Conservation (phyloP, 257 asterid genomes). For the Plantago elongata region DNA sequence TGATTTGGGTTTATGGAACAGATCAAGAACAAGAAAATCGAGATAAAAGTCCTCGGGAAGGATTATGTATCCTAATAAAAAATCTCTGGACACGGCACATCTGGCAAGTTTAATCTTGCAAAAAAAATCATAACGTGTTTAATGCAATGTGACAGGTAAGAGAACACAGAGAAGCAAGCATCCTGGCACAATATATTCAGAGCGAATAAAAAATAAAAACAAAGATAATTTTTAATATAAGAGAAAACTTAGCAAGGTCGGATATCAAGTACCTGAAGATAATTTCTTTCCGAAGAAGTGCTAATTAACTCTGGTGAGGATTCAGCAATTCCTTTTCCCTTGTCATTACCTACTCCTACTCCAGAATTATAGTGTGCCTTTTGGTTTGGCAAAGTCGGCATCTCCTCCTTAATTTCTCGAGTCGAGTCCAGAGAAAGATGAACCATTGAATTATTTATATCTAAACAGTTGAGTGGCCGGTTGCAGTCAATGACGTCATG, state of each 20-base stretch:
- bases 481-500: slow-evolving; percentile 34
- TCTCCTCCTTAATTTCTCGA: slow-evolving; percentile 21
- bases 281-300: slow-evolving; percentile 22
- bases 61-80: too few species aligned
- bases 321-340: slow-evolving; percentile 26
- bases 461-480: slow-evolving; percentile 27
- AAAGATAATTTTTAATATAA: neutral
- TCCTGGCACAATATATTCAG: neutral
- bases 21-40: too few species aligned
- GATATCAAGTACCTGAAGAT: slow-evolving; percentile 46
- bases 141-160: too few species aligned
- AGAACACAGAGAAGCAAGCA: too few species aligned
- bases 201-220: neutral
- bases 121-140: too few species aligned
- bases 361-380: slow-evolving; percentile 20
- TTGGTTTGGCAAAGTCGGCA: slow-evolving; percentile 21
- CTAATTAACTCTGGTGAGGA: slow-evolving; percentile 1
- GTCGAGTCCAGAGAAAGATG: slow-evolving; percentile 19
- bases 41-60: too few species aligned
- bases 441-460: slow-evolving; percentile 25
- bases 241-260: neutral
- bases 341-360: slow-evolving; percentile 25
- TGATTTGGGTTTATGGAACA: too few species aligned
- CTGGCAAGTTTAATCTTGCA: too few species aligned
- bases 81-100: too few species aligned